These are phyloP conservation scores for Francoa sonchifolia DNA, from an alignment of 441 rosid genomes.

Conservation along the genomic window DNA sequence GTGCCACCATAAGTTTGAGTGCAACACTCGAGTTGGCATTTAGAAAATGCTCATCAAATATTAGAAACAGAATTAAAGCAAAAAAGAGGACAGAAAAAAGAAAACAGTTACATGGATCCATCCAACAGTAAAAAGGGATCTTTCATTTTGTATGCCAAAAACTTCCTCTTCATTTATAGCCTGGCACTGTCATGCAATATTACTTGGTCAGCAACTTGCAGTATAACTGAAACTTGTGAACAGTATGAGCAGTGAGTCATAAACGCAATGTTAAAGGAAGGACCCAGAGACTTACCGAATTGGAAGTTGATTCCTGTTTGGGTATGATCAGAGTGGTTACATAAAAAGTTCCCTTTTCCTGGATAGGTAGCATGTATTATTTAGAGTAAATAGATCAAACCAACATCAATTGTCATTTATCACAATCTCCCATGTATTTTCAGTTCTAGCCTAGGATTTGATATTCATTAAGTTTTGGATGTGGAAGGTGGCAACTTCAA, in stretches of 20 bases:
- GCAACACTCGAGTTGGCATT: too few species aligned
- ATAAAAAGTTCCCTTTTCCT: conserved; percentile 65
- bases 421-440: too few species aligned
- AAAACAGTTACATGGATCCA: conserved; percentile 63
- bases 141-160: conserved; percentile 68
- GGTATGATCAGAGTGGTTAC: conserved; percentile 89
- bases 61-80: neutral
- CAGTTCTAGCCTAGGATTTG: neutral
- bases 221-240: too few species aligned
- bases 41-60: too few species aligned
- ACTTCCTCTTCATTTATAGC: conserved; percentile 71
- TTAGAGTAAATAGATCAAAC: too few species aligned
- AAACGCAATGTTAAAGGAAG: too few species aligned
- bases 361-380: conserved; percentile 1
- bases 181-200: conserved; percentile 44
- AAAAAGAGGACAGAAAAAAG: neutral
- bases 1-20: neutral
- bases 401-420: too few species aligned
- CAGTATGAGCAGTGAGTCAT: too few species aligned
- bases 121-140: conserved; percentile 63
- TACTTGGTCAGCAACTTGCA: conserved; percentile 9
- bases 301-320: conserved; percentile 75
- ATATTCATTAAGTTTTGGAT: too few species aligned
- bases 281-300: conserved; percentile 50
- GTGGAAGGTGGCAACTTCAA: too few species aligned